Evolutionary conservation across 1,284 basidiomycete genomes (phyloP), one percentile per base, ranked within the genome.

Genomic region (Leccinum pallidistipes): DNA sequence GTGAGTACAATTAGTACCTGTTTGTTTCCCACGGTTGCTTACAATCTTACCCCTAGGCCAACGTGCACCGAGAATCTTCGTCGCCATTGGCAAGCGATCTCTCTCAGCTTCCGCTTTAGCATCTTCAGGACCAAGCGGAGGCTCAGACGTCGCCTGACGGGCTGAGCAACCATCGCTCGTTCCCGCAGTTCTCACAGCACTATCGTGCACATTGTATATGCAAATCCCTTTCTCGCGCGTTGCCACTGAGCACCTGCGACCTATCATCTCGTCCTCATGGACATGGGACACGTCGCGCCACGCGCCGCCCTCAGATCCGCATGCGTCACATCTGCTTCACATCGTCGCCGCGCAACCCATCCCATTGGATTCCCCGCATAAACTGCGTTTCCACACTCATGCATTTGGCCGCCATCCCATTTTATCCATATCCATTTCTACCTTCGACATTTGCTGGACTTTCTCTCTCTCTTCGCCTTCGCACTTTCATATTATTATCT

Each of bases 31-130:
- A 24, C n/a, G 11, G 40, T 53, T n/a, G 16, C 53, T 62, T 27
- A 59, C 29, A 4, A 27, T 51, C n/a, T 54, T 29, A 21, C 60
- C 54, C 60, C 7, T 50, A 81, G 76, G 64, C 86, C 86, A n/a
- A 83, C 83, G 43, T 87, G 86, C 72, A 74, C 76, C 11, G 77
- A 86, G 68, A 74, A 73, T 45, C 72, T 87, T 49, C 77, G 78
- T 63, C 76, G 82, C 24, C 83, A 86, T 58, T 87, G 86, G 86
- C 83, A 85, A 64, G 82, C 85, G 8, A 64, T 86, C 29, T 69
- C 77, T 0, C 78, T 87, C 29, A 74, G 82, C 64, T 65, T 87
- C 47, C 78, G 83, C 45, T 86, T 88, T 67, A 76, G 78, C 62
- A 73, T 87, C 54, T 87, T 87, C 72, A 77, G 85, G 60, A 83